Evolutionary conservation across 768 basidiomycete genomes (phyloP), one percentile per base, ranked within the genome.

Genomic region (Austroboletus festivus): DNA sequence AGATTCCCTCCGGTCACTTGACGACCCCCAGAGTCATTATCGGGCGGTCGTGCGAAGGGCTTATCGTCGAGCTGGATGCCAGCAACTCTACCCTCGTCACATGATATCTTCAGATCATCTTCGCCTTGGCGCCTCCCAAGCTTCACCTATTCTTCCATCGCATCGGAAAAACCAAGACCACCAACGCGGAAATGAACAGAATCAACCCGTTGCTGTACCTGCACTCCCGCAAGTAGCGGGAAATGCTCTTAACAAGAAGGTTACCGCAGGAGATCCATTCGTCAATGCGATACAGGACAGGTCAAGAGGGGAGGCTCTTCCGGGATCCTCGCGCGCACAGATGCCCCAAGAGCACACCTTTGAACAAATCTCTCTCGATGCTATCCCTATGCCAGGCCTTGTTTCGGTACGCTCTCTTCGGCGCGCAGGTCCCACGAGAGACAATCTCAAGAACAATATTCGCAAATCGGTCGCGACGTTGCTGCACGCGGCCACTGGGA

Each of bases 1-100:
- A 28, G 67, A 68, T 21, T 43, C 67, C 21, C 53, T 67, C 16
- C 55, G 57, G 21, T 57, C 64, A 3, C 60, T 68, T 20, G 55
- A 41, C 2, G 46, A 45, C 13, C 43, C 51, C 5, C 34, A 60
- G 18, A 57, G 52, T 34, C 67, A 67, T 23, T 67, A 67, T 42
- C 67, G 65, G 30, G 43, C 52, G 0, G 49, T 51, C 22, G 47
- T 61, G 15, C 58, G 48, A 10, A 35, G n/a, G 1, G 67, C 60
- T 24, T 48, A 54, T 24, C 13, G 37, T 23, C 49, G 8, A 21
- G 54, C 53, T 0, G 46, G 47, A 3, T 34, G 39, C 3, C 28
- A 44, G 9, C 44, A 46, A 10, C 47, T 16, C 20, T 30, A 35
- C 6, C 55, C 47, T 1, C 52, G 30, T n/a, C 50, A 56, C 9